These are phyloP conservation scores for Bjerkandera adusta DNA, from an alignment of 1,284 basidiomycete species.

Conservation along the genomic window DNA sequence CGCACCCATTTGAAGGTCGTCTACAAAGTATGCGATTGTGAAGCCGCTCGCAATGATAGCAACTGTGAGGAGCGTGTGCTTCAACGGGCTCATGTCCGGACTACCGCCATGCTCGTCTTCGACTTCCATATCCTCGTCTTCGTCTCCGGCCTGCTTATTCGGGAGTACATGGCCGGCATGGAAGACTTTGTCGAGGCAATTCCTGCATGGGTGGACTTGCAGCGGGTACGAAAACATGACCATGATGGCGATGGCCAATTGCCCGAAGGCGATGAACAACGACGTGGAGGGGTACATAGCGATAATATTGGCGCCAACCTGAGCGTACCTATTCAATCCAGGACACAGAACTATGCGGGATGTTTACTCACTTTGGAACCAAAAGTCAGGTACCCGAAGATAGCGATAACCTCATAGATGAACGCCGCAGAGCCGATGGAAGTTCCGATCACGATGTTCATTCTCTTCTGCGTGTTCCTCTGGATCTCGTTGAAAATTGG, in stretches of 20 bases:
- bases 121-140: slow-evolving; percentile 43
- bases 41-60: slow-evolving; percentile 74
- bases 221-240: slow-evolving; percentile 92
- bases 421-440: slow-evolving; percentile 82
- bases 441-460: slow-evolving; percentile 85
- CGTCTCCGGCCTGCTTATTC: slow-evolving; percentile 25
- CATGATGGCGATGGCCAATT: slow-evolving; percentile 89
- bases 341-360: background rate
- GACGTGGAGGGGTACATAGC: slow-evolving; percentile 96
- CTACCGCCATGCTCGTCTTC: slow-evolving; percentile 53
- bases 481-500: slow-evolving; percentile 93
- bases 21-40: slow-evolving; percentile 78
- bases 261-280: slow-evolving; percentile 89
- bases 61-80: slow-evolving; percentile 75
- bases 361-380: slow-evolving; percentile 65
- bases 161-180: slow-evolving; percentile 36
- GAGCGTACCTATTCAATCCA: slow-evolving; percentile 7
- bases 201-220: slow-evolving; percentile 92
- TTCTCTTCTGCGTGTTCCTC: slow-evolving; percentile 75
- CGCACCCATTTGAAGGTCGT: slow-evolving; percentile 82
- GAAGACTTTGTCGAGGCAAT: slow-evolving; percentile 91
- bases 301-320: slow-evolving; percentile 91
- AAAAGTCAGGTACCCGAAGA: slow-evolving; percentile 95
- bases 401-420: slow-evolving; percentile 81
- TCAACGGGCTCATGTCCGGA: slow-evolving; percentile 67